A percentile compares a stretch with the other conserved stretches of the same genome.
These are phyloP conservation scores for Coleophoma cylindrospora DNA, from an alignment of 2,329 filamentous ascomycete species.

Conservation along the genomic window DNA sequence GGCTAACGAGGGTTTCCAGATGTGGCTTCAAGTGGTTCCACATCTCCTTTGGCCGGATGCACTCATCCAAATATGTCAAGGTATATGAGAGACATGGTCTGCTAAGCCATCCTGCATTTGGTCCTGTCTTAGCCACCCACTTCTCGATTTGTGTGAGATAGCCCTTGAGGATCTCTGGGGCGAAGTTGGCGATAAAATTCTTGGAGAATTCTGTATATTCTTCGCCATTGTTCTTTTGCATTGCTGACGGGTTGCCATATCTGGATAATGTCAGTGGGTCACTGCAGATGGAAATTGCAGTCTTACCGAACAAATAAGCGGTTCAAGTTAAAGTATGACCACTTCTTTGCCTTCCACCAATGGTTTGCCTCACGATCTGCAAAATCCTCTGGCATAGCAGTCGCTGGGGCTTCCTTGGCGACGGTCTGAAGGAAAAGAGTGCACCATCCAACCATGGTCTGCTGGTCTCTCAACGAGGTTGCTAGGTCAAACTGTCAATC, in stretches of 20 bases:
- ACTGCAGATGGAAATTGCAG: neutral
- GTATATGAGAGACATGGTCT: slow-evolving; percentile 91
- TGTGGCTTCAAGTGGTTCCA: slow-evolving; percentile 93
- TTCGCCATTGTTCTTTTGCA: slow-evolving; percentile 69
- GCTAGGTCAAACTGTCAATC: slow-evolving; percentile 74
- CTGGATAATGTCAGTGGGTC: slow-evolving; percentile 36
- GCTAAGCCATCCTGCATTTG: slow-evolving; percentile 70
- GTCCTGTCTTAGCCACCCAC: slow-evolving; percentile 82
- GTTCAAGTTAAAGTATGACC: slow-evolving; percentile 97
- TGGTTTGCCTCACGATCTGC: slow-evolving; percentile 89
- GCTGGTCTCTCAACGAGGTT: slow-evolving; percentile 68
- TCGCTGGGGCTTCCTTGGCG: slow-evolving; percentile 74
- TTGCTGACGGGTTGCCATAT: slow-evolving; percentile 79
- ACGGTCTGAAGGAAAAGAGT: slow-evolving; percentile 90
- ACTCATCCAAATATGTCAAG: slow-evolving; percentile 92
- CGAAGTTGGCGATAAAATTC: slow-evolving; percentile 84
- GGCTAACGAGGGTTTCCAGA: slow-evolving; percentile 86
- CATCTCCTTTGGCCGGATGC: slow-evolving; percentile 94
- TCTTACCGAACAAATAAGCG: slow-evolving; percentile 83
- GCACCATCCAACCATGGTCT: slow-evolving; percentile 91
- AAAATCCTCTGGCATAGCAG: slow-evolving; percentile 71
- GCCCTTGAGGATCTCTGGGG: slow-evolving; percentile 91
- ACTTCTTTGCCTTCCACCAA: slow-evolving; percentile 99
- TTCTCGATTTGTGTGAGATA: slow-evolving; percentile 95
- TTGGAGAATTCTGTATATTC: slow-evolving; percentile 82